Percentiles rank a stretch among this genome's conserved stretches.
phyloP scores from a whole-genome alignment of 257 asterid genomes.

The Anisodus acutangulus region DNA sequence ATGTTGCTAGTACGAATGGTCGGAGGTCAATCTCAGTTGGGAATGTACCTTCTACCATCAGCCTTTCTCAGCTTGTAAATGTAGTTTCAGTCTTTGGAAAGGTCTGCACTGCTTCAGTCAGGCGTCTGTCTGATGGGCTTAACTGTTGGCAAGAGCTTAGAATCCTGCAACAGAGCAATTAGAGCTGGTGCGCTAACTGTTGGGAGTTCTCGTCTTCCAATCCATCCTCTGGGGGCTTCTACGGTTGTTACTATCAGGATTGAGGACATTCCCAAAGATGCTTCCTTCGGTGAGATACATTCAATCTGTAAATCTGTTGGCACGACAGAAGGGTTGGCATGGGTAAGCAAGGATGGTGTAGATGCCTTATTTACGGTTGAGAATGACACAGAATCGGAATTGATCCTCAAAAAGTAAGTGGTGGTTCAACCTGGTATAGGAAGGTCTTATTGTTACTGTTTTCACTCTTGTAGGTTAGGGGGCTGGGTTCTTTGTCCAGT shows the following conservation, averaged over 20 bases:
- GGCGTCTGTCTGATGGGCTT: conserved; percentile 35
- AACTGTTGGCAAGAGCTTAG: conserved; percentile 47
- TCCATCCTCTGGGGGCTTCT: conserved; percentile 36
- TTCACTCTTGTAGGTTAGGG: conserved; percentile 10
- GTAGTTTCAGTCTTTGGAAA: conserved; percentile 55
- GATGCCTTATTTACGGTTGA: conserved; percentile 54
- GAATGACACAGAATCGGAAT: conserved; percentile 31
- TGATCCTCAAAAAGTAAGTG: conserved; percentile 45
- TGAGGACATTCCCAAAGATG: conserved; percentile 42
- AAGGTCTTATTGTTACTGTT: not conserved
- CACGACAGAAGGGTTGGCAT: conserved; percentile 51
- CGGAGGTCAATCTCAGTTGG: conserved; percentile 36
- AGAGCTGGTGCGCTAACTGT: conserved; percentile 43
- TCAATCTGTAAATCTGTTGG: conserved; percentile 50
- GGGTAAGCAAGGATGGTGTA: conserved; percentile 43
- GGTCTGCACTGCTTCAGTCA: conserved; percentile 47
- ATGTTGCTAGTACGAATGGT: conserved; percentile 29
- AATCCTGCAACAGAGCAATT: conserved; percentile 46
- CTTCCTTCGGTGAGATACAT: conserved; percentile 43
- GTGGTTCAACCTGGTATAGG: conserved; percentile 3
- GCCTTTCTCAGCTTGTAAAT: conserved; percentile 46
- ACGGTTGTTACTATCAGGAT: conserved; percentile 49
- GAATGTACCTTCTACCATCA: conserved; percentile 41
- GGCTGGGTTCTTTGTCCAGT: not conserved
- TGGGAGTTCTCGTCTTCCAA: conserved; percentile 39